Conservation (phyloP, 2,329 filamentous ascomycete species). For the Ustulina deusta region DNA sequence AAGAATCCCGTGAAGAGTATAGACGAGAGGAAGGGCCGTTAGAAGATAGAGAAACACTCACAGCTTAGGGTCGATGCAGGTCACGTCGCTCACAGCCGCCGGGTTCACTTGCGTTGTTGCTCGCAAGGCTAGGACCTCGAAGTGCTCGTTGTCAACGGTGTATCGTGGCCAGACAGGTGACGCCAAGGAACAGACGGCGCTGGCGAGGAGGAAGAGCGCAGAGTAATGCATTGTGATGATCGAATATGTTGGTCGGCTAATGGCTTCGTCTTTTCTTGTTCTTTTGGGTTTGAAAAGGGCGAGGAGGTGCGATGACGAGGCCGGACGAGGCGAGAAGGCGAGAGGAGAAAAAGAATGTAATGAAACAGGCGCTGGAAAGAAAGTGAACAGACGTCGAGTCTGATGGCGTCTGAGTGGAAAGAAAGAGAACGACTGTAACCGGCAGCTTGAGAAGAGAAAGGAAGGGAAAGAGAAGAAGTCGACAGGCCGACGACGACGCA, state of each 20-base stretch:
- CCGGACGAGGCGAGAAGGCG: neutral
- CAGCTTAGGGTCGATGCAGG: slow-evolving; percentile 57
- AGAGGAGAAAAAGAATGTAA: slow-evolving; percentile 18
- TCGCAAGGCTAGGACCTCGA: slow-evolving; percentile 59
- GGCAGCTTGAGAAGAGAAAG: slow-evolving; percentile 38
- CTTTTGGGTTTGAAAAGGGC: neutral
- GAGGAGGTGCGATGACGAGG: slow-evolving; percentile 1
- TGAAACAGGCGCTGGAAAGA: slow-evolving; percentile 21
- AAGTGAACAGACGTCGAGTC: slow-evolving; percentile 45
- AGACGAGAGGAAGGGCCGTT: neutral
- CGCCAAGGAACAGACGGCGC: slow-evolving; percentile 51
- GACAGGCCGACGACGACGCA: slow-evolving; percentile 7
- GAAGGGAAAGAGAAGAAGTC: slow-evolving; percentile 23
- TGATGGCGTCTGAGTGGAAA: slow-evolving; percentile 15
- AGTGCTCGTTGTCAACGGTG: slow-evolving; percentile 57
- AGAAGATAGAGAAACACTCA: slow-evolving; percentile 47
- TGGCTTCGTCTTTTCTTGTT: slow-evolving; percentile 5
- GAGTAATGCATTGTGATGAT: slow-evolving; percentile 37
- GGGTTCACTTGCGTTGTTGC: slow-evolving; percentile 56
- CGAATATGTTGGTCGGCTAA: neutral
- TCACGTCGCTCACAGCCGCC: slow-evolving; percentile 55
- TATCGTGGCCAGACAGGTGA: slow-evolving; percentile 54
- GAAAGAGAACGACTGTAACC: slow-evolving; percentile 36
- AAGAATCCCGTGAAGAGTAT: neutral
- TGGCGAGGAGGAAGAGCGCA: slow-evolving; percentile 48